Base-by-base conservation (phyloP, 2,329 filamentous ascomycete genomes). In the Aspergillus puulaauensis region DNA sequence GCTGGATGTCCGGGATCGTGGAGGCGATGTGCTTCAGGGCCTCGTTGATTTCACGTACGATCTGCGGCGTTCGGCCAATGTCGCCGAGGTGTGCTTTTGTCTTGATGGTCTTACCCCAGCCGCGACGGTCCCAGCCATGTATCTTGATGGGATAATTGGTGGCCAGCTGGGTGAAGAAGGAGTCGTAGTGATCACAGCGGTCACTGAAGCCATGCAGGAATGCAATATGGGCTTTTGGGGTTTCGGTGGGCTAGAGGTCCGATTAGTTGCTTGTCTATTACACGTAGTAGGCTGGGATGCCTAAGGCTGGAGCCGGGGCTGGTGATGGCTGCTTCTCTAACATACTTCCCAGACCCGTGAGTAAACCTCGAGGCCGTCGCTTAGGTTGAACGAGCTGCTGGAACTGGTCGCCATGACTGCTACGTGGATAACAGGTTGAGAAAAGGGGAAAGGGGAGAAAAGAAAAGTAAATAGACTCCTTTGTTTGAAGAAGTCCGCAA, bases 151-250 rank as follows among this genome's bases (percentile, higher is more conserved):
- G 52, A 12, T 54, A 54, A n/a, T 41, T 39, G 44, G 44, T 14
- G n/a, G 40, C 45, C 15, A 54, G 52, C 19, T 31, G 44, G 19
- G 52, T 41, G 35, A 54, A 54, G 37, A 54, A 54, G 23, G 41
- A 21, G 31, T 54, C 52, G 23, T 54, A 54, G 41, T 54, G 52
- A 15, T 54, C 52, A n/a, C 44, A 43, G 35, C 52, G 52, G 45
- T 54, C 52, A 23, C 52, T 54, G 45, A 54, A 54, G 45, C 52
- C 52, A 23, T 54, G 52, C 23, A 54, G 21, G 19, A 54, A 54
- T 11, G 52, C 52, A 14, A 54, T 35, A 31, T 54, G 52, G 7
- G 52, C 44, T 19, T 37, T 35, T 0, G 52, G 44, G 21, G 52
- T 15, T 14, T 48, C 19, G 6, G 24, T 23, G 19, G 44, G 44